Base-by-base conservation (phyloP, 306 rosid species). In the Astragalus glycyphyllos region DNA sequence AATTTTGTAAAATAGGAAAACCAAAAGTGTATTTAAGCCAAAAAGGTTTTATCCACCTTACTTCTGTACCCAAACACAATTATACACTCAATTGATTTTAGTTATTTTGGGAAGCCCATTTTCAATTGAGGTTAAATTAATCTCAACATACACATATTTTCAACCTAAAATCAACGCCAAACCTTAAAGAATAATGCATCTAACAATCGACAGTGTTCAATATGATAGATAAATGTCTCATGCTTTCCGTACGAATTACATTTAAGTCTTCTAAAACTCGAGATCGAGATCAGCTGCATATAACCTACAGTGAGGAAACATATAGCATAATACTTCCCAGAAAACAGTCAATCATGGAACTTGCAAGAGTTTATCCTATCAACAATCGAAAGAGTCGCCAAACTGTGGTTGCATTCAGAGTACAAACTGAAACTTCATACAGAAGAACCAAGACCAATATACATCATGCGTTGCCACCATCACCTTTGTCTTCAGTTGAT, bases 401-500 rank as follows among this genome's bases (percentile, higher is more conserved):
- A 14, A 58, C 55, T 42, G 29, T 57, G 66, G 63, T 45, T 56
- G 49, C 66, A 68, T 76, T 62, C 71, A 61, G 65, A 61, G 68
- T 79, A 61, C 63, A 58, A 62, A 61, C 42, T 62, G 12, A 67
- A 65, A 50, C 80, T 47, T 68, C 75, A 32, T 57, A 69, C 11
- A 65, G 15, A 62, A 42, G 69, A 58, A 44, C 62, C 3, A 46
- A 55, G 63, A 65, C 67, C 71, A 59, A 13, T 48, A 38, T 57
- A 75, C 72, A 85, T 88, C 90, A 73, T 26, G 49, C 45, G 4
- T 65, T 79, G 20, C 76, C 86, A 66, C 75, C 85, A 63, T 87
- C 86, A 75, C 84, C 86, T 77, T 84, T 84, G 54, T 78, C 87
- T 68, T 88, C 85, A 4, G 89, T 73, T 35, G 85, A 75, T 53